Conservation (phyloP, 1,139 yeast species). For the Starmera stellimalicola region DNA sequence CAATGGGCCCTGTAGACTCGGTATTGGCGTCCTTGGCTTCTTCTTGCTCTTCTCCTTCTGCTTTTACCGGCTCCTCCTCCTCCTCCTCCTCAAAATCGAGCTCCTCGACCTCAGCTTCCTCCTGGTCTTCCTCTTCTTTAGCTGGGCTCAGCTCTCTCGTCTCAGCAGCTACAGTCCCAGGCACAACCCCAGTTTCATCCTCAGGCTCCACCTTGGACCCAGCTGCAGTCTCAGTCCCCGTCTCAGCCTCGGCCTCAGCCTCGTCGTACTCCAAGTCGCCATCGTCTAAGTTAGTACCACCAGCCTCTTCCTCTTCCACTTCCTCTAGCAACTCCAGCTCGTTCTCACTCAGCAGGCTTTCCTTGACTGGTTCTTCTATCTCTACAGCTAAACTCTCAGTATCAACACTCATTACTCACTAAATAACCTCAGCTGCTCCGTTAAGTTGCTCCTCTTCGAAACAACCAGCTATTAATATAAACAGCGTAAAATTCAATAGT, state of each 20-base stretch:
- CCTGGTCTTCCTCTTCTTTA: slow-evolving; percentile 1
- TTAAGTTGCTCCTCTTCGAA: too few species aligned
- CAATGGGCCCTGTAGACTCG: too few species aligned
- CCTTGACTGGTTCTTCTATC: too few species aligned
- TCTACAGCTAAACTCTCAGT: neutral
- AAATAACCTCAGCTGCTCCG: too few species aligned
- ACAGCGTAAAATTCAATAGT: too few species aligned
- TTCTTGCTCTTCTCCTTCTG: neutral
- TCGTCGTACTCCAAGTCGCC: neutral
- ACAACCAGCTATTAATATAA: too few species aligned
- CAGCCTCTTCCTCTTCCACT: neutral
- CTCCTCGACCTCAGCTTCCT: neutral
- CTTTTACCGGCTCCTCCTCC: neutral
- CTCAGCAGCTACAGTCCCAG: neutral
- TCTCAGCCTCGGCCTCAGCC: neutral
- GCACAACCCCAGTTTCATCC: neutral
- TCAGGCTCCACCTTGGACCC: neutral
- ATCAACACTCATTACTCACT: neutral
- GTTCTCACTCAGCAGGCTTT: too few species aligned
- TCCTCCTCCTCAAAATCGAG: neutral
- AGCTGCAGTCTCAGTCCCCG: too few species aligned
- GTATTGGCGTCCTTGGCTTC: neutral
- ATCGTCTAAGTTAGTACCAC: too few species aligned
- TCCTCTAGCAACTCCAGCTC: neutral
- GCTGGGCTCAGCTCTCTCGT: slow-evolving; percentile 1